These are phyloP conservation scores for Galerina marginata DNA, from an alignment of 768 basidiomycete species.

Conservation along the genomic window DNA sequence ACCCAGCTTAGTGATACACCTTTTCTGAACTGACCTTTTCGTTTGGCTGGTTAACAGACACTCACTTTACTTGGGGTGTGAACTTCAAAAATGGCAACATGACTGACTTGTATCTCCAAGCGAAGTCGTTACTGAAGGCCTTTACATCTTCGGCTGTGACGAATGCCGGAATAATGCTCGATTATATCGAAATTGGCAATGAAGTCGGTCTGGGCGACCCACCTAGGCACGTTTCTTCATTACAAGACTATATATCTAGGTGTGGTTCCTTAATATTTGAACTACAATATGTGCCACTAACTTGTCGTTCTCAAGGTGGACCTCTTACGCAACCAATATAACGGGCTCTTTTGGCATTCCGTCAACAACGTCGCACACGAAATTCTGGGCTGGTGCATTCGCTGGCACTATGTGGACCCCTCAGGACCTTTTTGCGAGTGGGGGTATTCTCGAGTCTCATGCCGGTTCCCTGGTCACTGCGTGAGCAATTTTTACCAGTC, in stretches of 20 bases:
- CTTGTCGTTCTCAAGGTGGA: constrained; percentile 49
- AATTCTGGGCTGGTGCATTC: constrained; percentile 56
- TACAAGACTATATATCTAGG: constrained; percentile 47
- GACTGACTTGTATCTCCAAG: constrained; percentile 53
- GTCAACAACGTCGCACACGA: constrained; percentile 39
- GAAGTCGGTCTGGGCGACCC: constrained; percentile 47
- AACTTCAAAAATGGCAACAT: constrained; percentile 63
- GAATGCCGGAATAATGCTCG: constrained; percentile 49
- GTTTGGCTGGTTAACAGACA: constrained; percentile 40
- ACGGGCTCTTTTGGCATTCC: constrained; percentile 35
- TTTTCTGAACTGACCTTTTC: background rate
- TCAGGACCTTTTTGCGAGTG: constrained; percentile 54
- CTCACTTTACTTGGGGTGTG: constrained; percentile 70
- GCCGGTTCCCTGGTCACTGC: constrained; percentile 58
- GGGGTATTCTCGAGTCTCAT: constrained; percentile 50
- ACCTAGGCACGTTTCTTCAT: constrained; percentile 46
- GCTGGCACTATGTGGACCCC: constrained; percentile 61
- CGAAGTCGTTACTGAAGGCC: constrained; percentile 51
- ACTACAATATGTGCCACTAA: constrained; percentile 44
- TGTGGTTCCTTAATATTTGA: background rate
- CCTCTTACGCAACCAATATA: constrained; percentile 53
- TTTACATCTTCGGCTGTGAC: constrained; percentile 47
- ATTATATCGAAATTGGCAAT: constrained; percentile 66
- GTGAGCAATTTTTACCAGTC: constrained; percentile 35
- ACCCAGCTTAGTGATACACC: constrained; percentile 12